Percentiles rank a stretch among this genome's conserved stretches.
These are phyloP conservation scores for Candida hungchunana DNA, from an alignment of 805 yeast species.

Conservation along the genomic window DNA sequence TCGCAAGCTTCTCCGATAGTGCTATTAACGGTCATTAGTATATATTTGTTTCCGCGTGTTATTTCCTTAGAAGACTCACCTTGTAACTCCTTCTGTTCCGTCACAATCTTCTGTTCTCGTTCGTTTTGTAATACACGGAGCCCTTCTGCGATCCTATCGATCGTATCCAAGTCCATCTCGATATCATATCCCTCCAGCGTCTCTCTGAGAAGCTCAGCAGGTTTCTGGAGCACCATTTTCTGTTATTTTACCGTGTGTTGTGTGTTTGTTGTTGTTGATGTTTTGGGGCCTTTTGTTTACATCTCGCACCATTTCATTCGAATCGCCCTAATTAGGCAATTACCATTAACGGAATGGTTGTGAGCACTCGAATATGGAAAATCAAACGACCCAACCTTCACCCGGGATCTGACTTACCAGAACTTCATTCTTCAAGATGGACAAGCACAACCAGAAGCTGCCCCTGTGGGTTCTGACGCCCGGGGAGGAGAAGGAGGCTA, in stretches of 20 bases:
- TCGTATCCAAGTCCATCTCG: conserved; percentile 44
- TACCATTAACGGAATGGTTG: not conserved
- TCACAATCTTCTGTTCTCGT: conserved; percentile 27
- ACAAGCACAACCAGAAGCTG: conserved; percentile 33
- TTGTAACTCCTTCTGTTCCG: conserved; percentile 20
- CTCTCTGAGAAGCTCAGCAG: conserved; percentile 32
- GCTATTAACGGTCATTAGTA: not conserved
- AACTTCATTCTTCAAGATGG: conserved; percentile 12
- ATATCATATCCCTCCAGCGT: conserved; percentile 47
- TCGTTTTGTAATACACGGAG: conserved; percentile 28
- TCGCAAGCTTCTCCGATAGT: conserved; percentile 16
- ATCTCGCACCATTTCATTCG: not conserved
- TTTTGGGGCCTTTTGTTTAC: conserved; percentile 1
- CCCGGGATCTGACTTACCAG: not conserved
- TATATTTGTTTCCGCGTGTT: too few relatives aligned
- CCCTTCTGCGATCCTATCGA: conserved; percentile 41
- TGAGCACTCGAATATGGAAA: not conserved
- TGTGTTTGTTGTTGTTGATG: not conserved
- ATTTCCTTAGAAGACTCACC: too few relatives aligned
- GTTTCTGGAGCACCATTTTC: conserved; percentile 9
- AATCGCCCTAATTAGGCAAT: not conserved
- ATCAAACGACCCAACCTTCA: not conserved
- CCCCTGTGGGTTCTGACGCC: conserved; percentile 80
- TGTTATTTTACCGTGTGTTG: not conserved
- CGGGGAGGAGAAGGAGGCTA: conserved; percentile 67